Conservation (phyloP, 2,329 filamentous ascomycete genomes). For the Botryosphaeria dothidea region DNA sequence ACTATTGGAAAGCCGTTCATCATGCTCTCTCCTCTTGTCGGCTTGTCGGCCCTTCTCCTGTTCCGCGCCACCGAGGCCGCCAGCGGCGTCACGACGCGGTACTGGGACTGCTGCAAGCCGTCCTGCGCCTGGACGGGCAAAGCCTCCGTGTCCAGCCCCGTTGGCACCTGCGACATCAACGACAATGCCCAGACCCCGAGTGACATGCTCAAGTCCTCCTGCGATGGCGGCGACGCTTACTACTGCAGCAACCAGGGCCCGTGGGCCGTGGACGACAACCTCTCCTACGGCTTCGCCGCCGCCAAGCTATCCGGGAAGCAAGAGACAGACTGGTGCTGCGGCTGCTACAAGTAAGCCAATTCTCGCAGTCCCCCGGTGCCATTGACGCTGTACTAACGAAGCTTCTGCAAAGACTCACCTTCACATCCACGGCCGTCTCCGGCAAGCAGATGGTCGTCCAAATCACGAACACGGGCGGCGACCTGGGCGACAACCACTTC, state of each 20-base stretch:
- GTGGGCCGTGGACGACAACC: slow-evolving; percentile 56
- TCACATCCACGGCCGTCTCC: slow-evolving; percentile 54
- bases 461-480: slow-evolving; percentile 61
- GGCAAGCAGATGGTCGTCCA: slow-evolving; percentile 65
- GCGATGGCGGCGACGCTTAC: slow-evolving; percentile 59
- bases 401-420: slow-evolving; percentile 47
- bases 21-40: neutral
- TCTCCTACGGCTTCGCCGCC: slow-evolving; percentile 64
- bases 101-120: slow-evolving; percentile 68
- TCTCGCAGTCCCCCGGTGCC: neutral
- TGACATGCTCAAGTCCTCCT: slow-evolving; percentile 50
- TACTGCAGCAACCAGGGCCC: slow-evolving; percentile 63
- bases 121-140: slow-evolving; percentile 64
- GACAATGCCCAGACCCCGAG: slow-evolving; percentile 53
- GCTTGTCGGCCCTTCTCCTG: neutral
- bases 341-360: slow-evolving; percentile 54
- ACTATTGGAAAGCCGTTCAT: neutral
- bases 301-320: slow-evolving; percentile 56
- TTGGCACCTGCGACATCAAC: slow-evolving; percentile 56
- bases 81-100: slow-evolving; percentile 32
- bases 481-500: slow-evolving; percentile 60
- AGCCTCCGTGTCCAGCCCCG: slow-evolving; percentile 52
- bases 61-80: neutral
- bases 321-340: slow-evolving; percentile 63
- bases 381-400: neutral